Base-by-base conservation (phyloP, 495 filamentous ascomycete species). In the Lasiosphaeria miniovina region DNA sequence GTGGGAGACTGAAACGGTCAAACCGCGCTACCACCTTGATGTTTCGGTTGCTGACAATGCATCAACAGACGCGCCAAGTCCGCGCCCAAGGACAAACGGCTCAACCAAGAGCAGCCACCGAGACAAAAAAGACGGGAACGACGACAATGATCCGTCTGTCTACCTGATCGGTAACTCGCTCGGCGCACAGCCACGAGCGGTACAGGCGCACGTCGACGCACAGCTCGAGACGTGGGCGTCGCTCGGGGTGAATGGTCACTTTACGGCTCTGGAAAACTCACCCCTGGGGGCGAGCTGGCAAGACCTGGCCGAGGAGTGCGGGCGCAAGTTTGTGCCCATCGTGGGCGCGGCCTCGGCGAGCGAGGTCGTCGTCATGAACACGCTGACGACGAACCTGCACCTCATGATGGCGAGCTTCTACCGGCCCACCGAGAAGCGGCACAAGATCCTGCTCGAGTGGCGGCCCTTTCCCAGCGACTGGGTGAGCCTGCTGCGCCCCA, bases 151-250 rank as follows among this genome's bases (percentile, higher is more conserved):
- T 36, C 64, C 67, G 15, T 88, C 84, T 70, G 88, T 90, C 64
- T 98, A 98, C 73, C 81, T 98, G 36, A 94, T 92, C 65, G 93
- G 93, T 31, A 96, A 98, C 75, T 98, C 93, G 2, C 82, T 96
- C 15, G 93, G 93, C 45, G 80, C 92, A 12, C 93, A 97, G 70
- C 93, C 93, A 24, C 82, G 81, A 49, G 79, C 80, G 45, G 88
- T 86, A 3, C 75, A 80, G 36, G 71, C 75, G 9, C 86, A 88
- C 63, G 81, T 98, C 59, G 79, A 86, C 33, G 79, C 85, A 41
- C 91, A 96, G 65, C 83, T 98, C 12, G 76, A 80, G 34, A 88
- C 90, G 10, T 98, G 93, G 93, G 88, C 89, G 3, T 87, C 86
- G 1, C 90, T 94, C 69, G 93, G 88, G 24, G 93, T 98, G 38